Evolutionary conservation across 805 yeast genomes (phyloP).

Genomic region (Teunomyces panamensis): DNA sequence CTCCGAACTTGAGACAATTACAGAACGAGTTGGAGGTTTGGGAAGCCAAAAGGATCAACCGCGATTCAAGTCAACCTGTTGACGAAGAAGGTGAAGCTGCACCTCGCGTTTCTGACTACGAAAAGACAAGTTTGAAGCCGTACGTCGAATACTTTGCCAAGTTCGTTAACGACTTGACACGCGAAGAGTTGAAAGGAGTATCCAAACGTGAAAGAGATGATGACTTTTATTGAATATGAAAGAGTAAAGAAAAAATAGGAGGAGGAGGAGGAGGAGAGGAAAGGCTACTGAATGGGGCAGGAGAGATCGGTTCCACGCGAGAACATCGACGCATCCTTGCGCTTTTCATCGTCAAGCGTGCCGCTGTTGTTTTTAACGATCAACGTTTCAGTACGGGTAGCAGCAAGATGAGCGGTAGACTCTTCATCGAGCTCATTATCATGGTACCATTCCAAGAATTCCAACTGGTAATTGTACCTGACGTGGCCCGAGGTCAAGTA

Average conservation of each 20-base stretch:
- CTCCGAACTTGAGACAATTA: slow-evolving; percentile 70
- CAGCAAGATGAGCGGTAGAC: not conserved
- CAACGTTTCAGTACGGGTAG: slow-evolving; percentile 24
- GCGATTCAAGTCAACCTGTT: slow-evolving; percentile 23
- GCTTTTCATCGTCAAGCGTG: slow-evolving; percentile 21
- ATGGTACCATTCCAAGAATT: slow-evolving; percentile 73
- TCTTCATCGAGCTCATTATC: slow-evolving; percentile 19
- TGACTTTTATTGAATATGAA: not conserved
- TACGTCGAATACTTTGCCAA: slow-evolving; percentile 64
- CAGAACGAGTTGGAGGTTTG: slow-evolving; percentile 60
- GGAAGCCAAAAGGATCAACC: slow-evolving; percentile 33
- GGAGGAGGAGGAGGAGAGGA: too few species aligned
- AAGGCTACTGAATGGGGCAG: slow-evolving; percentile 13
- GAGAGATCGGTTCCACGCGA: slow-evolving; percentile 7
- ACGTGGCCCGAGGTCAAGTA: slow-evolving; percentile 56
- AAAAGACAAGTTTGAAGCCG: slow-evolving; percentile 67
- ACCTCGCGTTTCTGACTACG: slow-evolving; percentile 43
- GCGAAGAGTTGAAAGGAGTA: slow-evolving; percentile 47
- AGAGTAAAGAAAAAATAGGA: too few species aligned
- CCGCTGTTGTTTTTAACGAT: slow-evolving; percentile 39
- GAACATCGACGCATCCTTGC: slow-evolving; percentile 7
- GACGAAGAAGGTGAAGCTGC: slow-evolving; percentile 19
- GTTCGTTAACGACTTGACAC: slow-evolving; percentile 56
- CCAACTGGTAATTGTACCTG: slow-evolving; percentile 48
- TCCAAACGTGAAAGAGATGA: slow-evolving; percentile 28